Base-by-base conservation (phyloP, 306 rosid species). In the Vachellia pachyceras region DNA sequence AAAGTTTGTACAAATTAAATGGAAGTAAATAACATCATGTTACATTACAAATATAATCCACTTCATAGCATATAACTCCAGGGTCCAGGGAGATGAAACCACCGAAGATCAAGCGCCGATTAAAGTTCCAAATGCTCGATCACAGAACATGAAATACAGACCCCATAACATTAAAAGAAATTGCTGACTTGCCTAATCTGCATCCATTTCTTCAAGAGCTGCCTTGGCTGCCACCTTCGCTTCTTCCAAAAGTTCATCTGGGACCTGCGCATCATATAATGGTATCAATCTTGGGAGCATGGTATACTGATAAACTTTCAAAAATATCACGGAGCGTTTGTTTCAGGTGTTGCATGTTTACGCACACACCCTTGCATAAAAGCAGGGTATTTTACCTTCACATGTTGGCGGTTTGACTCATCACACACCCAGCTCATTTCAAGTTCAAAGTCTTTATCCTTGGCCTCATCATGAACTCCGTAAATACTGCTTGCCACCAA, bases 341-440 rank as follows among this genome's bases (percentile, higher is more conserved):
- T 37, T 15, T 67, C 23, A 58, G 9, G 36, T 9, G 65, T 58
- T 58, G 12, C 63, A 6, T 29, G 66, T 22, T 23, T 6, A 58
- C 13, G 1, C 36, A 9, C 33, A 10, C 36, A 23, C 5, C 8
- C 66, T 8, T 57, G 47, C 4, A 69, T 7, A 33, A 23, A 42
- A 69, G 72, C 52, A 35, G 15, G 54, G 50, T 12, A 70, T 54
- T 63, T 17, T 88, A 92, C 98, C 99, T 95, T 95, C 87, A 83
- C 88, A 80, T 95, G 99, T 66, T 79, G 97, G 52, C 94, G 99
- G 69, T 91, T 93, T 72, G 99, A 95, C 84, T 95, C 98, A 33
- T 95, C 98, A 76, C 99, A 95, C 76, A 95, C 95, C 99, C 99
- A 95, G 87, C 98, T 95, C 94, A 95, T 82, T 81, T 95, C 99